Conservation (phyloP, 805 yeast species). For the Torulaspora franciscae region DNA sequence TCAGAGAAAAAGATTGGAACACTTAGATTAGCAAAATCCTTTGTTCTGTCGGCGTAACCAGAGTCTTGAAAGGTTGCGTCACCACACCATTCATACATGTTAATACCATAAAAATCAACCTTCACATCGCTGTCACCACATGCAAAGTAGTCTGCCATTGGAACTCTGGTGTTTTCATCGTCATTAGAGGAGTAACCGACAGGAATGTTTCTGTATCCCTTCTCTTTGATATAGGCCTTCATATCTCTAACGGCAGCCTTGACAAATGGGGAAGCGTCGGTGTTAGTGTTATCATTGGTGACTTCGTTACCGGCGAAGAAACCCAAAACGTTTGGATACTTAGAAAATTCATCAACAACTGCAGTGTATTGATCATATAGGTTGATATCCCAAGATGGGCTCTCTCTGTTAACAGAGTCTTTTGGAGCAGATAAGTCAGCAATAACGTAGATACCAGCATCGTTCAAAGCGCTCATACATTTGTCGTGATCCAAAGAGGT, state of each 20-base stretch:
- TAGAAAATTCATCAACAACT: slow-evolving; percentile 63
- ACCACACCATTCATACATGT: slow-evolving; percentile 91
- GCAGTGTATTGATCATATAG: slow-evolving; percentile 62
- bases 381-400: slow-evolving; percentile 60
- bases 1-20: slow-evolving; percentile 77
- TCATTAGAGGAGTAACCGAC: slow-evolving; percentile 82
- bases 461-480: slow-evolving; percentile 62
- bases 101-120: slow-evolving; percentile 83
- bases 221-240: slow-evolving; percentile 56
- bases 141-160: slow-evolving; percentile 67
- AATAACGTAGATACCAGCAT: slow-evolving; percentile 75
- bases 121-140: slow-evolving; percentile 62
- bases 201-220: slow-evolving; percentile 65
- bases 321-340: slow-evolving; percentile 69
- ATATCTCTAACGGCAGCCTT: slow-evolving; percentile 80
- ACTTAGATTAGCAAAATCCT: slow-evolving; percentile 58
- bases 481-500: slow-evolving; percentile 56
- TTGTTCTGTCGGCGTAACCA: slow-evolving; percentile 63
- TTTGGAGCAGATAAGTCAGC: slow-evolving; percentile 74
- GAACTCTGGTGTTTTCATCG: slow-evolving; percentile 59
- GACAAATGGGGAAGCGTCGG: slow-evolving; percentile 74
- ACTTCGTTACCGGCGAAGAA: slow-evolving; percentile 88
- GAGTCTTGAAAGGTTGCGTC: slow-evolving; percentile 50
- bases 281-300: slow-evolving; percentile 58
- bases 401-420: slow-evolving; percentile 53